Base-by-base conservation (phyloP, 257 asterid species). In the Solanum microdontum region DNA sequence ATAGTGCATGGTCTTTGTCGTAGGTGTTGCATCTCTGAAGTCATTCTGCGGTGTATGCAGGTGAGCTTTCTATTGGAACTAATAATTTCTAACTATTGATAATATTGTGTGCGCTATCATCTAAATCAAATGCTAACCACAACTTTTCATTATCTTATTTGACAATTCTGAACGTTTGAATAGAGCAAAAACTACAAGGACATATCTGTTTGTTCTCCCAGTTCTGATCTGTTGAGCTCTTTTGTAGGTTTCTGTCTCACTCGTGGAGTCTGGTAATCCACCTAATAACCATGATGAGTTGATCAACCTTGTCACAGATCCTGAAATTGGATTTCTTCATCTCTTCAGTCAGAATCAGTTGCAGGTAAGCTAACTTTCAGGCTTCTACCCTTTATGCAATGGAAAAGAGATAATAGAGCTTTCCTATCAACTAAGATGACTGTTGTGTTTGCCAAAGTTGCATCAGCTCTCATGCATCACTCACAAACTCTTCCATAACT, bases 1-100 rank as follows among this genome's bases (percentile, higher is more conserved):
- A 86, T 97, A 88, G 95, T 94, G 51, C 95, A 95, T 40, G 99
- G 99, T 83, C 98, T 97, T 87, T 97, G 99, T 90, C 99, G 99
- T 89, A 93, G 91, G 88, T 97, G 99, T 92, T 97, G 99, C 94
- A 93, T 97, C 84, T 98, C 99, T 21, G 99, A 97, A 94, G 90
- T 92, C 40, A 86, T 93, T 90, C 99, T 97, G 84, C 95, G 99
- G 83, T 97, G 96, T 82, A 94, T 96, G 98, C 98, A 97, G 98
- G 99, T 97, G 89, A 88, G 36, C 75, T 66, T 77, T 21, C 32
- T 7, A 11, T 77, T 5, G 40, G 80, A 77, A 58, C 73, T 23
- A 33, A 75, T 30, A 88, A 28, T 64, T 64, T 40, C 64, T 15
- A 39, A 37, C 62, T 70, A 24, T 39, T 84, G 43, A 36, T 32